Evolutionary conservation across 2,329 filamentous ascomycete species (phyloP).

Genomic region (Claviceps monticola): DNA sequence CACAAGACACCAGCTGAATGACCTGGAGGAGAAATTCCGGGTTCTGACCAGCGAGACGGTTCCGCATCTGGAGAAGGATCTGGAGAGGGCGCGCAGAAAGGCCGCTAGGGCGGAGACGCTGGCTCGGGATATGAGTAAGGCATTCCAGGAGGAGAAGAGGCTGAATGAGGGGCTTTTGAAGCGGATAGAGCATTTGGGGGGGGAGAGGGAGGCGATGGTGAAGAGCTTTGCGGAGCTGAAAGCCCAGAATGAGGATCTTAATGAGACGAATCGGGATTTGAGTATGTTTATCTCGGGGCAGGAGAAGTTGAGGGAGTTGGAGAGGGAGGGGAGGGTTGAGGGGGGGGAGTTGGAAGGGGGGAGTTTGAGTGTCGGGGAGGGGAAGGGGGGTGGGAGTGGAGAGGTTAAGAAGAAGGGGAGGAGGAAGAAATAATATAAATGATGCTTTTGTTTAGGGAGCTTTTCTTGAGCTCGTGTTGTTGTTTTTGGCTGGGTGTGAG

Average conservation of each 20-base stretch:
- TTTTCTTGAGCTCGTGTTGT: too few species aligned
- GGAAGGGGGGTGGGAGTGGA: conserved; percentile 39
- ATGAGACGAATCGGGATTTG: conserved; percentile 77
- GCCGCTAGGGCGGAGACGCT: conserved; percentile 61
- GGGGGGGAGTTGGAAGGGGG: conserved; percentile 65
- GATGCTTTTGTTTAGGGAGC: too few species aligned
- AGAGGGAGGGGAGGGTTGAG: conserved; percentile 41
- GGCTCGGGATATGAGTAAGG: conserved; percentile 59
- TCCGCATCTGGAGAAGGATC: conserved; percentile 56
- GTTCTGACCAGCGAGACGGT: conserved; percentile 42
- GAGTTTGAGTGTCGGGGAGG: conserved; percentile 51
- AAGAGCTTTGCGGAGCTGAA: conserved; percentile 43
- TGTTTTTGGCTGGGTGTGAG: too few species aligned
- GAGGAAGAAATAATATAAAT: too few species aligned
- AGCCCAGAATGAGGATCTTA: conserved; percentile 55
- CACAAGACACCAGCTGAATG: conserved; percentile 34
- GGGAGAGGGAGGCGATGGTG: conserved; percentile 43
- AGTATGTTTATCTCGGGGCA: conserved; percentile 76
- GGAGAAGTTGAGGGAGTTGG: conserved; percentile 63
- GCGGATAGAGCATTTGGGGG: conserved; percentile 62
- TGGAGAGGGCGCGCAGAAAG: conserved; percentile 52
- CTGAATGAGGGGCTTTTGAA: conserved; percentile 70
- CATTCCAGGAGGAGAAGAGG: conserved; percentile 75
- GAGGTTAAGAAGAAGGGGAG: background rate
- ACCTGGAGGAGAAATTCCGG: conserved; percentile 33